Evolutionary conservation across 2,329 filamentous ascomycete genomes (phyloP).

Genomic region (Didymella pomorum): DNA sequence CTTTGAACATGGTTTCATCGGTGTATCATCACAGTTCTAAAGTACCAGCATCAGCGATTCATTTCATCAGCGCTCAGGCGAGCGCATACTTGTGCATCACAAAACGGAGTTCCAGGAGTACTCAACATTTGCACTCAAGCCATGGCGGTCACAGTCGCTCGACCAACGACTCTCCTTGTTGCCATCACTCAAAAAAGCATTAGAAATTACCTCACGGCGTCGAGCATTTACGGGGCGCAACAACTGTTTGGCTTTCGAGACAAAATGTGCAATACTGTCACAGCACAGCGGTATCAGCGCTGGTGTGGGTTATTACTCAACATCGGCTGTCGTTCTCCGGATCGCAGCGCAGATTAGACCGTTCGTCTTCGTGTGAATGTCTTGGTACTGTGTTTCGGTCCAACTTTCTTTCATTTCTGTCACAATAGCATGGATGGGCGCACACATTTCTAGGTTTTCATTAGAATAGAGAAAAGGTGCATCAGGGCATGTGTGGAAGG

Average conservation of each 20-base stretch:
- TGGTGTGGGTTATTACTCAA: constrained; percentile 20
- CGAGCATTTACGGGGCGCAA: constrained; percentile 47
- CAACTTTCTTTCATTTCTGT: constrained; percentile 5
- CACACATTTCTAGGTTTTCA: constrained; percentile 8
- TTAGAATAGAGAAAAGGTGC: constrained; percentile 24
- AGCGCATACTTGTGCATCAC: constrained; percentile 38
- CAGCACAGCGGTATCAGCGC: constrained; percentile 24
- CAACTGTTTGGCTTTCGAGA: constrained; percentile 23
- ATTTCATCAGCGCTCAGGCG: constrained; percentile 25
- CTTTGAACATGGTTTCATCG: constrained; percentile 29
- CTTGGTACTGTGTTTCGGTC: constrained; percentile 14
- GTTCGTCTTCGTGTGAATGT: constrained; percentile 25
- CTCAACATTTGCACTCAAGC: constrained; percentile 21
- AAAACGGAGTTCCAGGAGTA: constrained; percentile 40
- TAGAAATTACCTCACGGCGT: constrained; percentile 45
- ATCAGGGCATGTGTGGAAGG: constrained; percentile 14
- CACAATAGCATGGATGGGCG: constrained; percentile 21
- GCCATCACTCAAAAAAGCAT: constrained; percentile 41
- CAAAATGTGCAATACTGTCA: constrained; percentile 21
- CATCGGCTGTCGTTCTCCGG: constrained; percentile 29
- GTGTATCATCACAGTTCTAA: constrained; percentile 32
- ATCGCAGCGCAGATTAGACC: constrained; percentile 37
- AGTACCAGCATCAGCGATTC: constrained; percentile 26
- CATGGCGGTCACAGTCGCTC: constrained; percentile 29
- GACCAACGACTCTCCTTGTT: constrained; percentile 33